Conservation (phyloP, 2,329 filamentous ascomycete genomes). For the Pseudogymnoascus sp. region DNA sequence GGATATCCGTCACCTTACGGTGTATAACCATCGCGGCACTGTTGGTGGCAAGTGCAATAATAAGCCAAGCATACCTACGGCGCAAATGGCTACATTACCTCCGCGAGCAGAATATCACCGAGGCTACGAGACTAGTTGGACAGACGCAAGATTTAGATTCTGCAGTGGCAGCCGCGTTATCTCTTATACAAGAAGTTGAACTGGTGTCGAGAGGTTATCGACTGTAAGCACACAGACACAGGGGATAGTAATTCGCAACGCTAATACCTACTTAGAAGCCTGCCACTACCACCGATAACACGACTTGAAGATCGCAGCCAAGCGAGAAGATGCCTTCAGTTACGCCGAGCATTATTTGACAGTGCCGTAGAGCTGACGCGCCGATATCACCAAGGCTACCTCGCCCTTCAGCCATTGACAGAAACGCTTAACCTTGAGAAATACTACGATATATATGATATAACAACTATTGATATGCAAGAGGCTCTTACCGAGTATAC, state of each 20-base stretch:
- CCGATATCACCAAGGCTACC: slow-evolving; percentile 63
- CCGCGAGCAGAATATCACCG: slow-evolving; percentile 63
- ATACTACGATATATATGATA: slow-evolving; percentile 84
- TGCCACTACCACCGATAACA: slow-evolving; percentile 83
- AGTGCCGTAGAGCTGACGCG: slow-evolving; percentile 64
- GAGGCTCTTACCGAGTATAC: slow-evolving; percentile 60
- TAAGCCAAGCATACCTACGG: slow-evolving; percentile 64
- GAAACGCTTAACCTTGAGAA: slow-evolving; percentile 79
- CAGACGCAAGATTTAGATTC: slow-evolving; percentile 76
- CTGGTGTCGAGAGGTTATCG: slow-evolving; percentile 85
- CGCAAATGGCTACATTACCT: slow-evolving; percentile 77
- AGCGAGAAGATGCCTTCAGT: slow-evolving; percentile 66
- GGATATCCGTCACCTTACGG: slow-evolving; percentile 37
- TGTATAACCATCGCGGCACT: slow-evolving; percentile 38
- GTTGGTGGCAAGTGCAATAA: slow-evolving; percentile 43
- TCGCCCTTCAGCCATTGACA: slow-evolving; percentile 62
- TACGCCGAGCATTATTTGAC: slow-evolving; percentile 67
- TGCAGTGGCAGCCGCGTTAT: slow-evolving; percentile 65
- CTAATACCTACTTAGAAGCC: slow-evolving; percentile 52
- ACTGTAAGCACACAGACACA: slow-evolving; percentile 47
- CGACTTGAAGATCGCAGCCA: slow-evolving; percentile 79
- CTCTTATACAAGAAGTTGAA: slow-evolving; percentile 90
- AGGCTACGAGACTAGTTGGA: slow-evolving; percentile 60
- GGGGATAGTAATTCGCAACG: slow-evolving; percentile 12
- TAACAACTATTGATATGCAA: slow-evolving; percentile 63